Conservation (phyloP, 2,329 filamentous ascomycete species). For the Clonostachys chloroleuca region DNA sequence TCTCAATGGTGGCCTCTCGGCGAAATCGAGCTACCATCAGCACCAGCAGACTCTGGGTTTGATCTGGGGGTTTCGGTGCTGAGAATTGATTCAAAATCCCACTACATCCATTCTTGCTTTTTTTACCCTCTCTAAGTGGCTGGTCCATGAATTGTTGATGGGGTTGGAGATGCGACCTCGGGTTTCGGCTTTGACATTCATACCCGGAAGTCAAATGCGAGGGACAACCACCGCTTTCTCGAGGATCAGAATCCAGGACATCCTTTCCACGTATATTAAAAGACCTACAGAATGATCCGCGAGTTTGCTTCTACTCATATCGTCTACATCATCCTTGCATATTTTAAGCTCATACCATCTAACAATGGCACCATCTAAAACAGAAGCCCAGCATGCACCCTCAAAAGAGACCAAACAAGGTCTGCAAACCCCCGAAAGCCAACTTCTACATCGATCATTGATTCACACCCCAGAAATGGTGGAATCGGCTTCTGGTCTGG, state of each 20-base stretch:
- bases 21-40: slow-evolving; percentile 8
- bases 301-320: too few species aligned
- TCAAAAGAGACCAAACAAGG: not conserved
- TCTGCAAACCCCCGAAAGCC: too few species aligned
- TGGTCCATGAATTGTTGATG: slow-evolving; percentile 1
- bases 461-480: slow-evolving; percentile 22
- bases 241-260: too few species aligned
- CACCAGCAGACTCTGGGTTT: not conserved
- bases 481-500: slow-evolving; percentile 32
- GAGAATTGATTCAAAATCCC: too few species aligned
- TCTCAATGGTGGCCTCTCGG: slow-evolving; percentile 17
- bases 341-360: not conserved
- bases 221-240: too few species aligned
- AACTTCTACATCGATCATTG: slow-evolving; percentile 26
- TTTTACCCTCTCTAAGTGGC: too few species aligned
- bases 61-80: too few species aligned
- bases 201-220: too few species aligned
- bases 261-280: too few species aligned
- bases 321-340: too few species aligned
- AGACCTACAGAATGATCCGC: too few species aligned
- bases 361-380: not conserved
- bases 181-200: not conserved
- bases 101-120: too few species aligned
- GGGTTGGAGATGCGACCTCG: not conserved
- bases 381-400: not conserved